A percentile compares a stretch with the other conserved stretches of the same genome.
Conservation (phyloP, 345 rosid genomes). For the Adansonia digitata region DNA sequence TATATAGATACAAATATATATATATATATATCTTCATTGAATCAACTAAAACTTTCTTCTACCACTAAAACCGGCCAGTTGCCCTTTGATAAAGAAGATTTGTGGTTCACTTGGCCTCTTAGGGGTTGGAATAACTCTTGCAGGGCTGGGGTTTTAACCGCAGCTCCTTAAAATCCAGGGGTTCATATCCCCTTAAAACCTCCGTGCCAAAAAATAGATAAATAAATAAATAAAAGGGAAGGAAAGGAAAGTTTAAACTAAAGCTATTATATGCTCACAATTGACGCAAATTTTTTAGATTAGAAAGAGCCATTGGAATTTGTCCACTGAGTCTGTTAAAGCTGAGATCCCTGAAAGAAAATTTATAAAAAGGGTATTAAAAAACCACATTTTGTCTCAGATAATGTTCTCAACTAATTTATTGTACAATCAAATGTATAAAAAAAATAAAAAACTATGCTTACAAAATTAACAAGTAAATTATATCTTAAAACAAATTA, state of each 20-base stretch:
- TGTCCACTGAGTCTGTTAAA: conserved; percentile 36
- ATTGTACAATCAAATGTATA: background rate
- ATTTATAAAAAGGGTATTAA: background rate
- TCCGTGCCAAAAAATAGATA: background rate
- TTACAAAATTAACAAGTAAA: background rate
- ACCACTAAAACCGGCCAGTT: too few species aligned
- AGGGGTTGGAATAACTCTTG: too few species aligned
- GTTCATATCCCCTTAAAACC: background rate
- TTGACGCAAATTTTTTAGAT: background rate
- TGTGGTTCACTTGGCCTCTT: too few species aligned
- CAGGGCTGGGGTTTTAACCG: background rate
- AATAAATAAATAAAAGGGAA: background rate
- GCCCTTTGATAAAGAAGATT: too few species aligned
- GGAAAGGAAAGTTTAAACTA: background rate
- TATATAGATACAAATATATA: too few species aligned
- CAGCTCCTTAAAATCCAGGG: background rate
- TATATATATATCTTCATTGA: too few species aligned
- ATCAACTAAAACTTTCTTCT: too few species aligned
- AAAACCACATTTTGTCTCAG: background rate
- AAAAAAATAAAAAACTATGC: background rate
- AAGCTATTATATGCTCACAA: conserved; percentile 10
- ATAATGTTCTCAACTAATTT: too few species aligned
- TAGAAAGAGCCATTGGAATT: conserved; percentile 1
- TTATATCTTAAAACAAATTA: background rate
- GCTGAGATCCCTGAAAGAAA: conserved; percentile 38